These are phyloP conservation scores for Saccharomycopsis sp. DNA, from an alignment of 805 yeast species.

Conservation along the genomic window DNA sequence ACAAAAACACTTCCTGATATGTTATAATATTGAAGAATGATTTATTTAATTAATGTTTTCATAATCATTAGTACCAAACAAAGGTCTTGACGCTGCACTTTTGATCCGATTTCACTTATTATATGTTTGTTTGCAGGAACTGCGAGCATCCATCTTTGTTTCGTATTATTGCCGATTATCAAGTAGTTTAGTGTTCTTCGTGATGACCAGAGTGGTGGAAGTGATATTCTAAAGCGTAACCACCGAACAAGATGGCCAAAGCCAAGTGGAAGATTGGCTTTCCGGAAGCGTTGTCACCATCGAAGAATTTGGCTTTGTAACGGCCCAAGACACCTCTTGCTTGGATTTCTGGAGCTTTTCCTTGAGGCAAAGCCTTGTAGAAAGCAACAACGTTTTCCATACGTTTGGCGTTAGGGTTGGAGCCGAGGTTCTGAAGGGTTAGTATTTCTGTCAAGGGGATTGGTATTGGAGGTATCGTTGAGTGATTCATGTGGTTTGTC, in stretches of 20 bases:
- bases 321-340: slow-evolving; percentile 63
- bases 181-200: slow-evolving; percentile 6
- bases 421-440: slow-evolving; percentile 67
- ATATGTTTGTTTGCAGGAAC: too few relatives aligned
- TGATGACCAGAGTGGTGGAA: slow-evolving; percentile 59
- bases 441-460: too few relatives aligned
- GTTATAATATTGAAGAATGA: not conserved
- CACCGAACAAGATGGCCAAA: slow-evolving; percentile 58
- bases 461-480: too few relatives aligned
- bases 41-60: not conserved
- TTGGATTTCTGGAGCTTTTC: slow-evolving; percentile 71
- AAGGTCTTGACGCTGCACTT: too few relatives aligned
- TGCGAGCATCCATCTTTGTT: too few relatives aligned
- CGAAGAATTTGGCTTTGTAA: slow-evolving; percentile 82
- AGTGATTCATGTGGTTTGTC: too few relatives aligned
- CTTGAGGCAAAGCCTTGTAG: slow-evolving; percentile 95
- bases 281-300: slow-evolving; percentile 78
- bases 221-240: slow-evolving; percentile 90
- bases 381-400: slow-evolving; percentile 91
- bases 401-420: slow-evolving; percentile 95
- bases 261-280: slow-evolving; percentile 77
- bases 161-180: not conserved
- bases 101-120: too few relatives aligned
- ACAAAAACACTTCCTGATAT: not conserved
- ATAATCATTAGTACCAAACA: not conserved